phyloP scores from a whole-genome alignment of 805 yeast species.

The Metschnikowia lunata region DNA sequence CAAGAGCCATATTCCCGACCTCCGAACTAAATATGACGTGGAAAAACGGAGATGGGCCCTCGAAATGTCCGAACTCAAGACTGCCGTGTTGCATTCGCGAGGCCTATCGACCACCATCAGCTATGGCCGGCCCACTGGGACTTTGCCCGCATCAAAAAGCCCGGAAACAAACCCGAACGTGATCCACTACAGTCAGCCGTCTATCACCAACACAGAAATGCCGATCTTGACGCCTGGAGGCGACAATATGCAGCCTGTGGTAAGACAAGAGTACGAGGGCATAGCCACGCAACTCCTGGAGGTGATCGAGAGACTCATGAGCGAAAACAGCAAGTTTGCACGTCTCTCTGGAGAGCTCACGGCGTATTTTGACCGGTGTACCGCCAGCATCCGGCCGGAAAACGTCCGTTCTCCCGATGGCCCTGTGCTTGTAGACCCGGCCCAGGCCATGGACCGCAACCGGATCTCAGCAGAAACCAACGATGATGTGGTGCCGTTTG shows the following conservation, averaged over 20 bases:
- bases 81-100: slow-evolving; percentile 31
- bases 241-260: slow-evolving; percentile 1
- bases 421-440: slow-evolving; percentile 23
- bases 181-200: slow-evolving; percentile 28
- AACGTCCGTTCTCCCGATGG: slow-evolving; percentile 1
- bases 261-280: slow-evolving; percentile 28
- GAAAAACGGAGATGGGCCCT: slow-evolving; percentile 31
- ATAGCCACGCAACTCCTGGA: slow-evolving; percentile 31
- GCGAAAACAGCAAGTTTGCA: slow-evolving; percentile 35
- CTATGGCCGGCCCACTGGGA: slow-evolving; percentile 23
- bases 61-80: slow-evolving; percentile 32
- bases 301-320: slow-evolving; percentile 32
- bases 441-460: slow-evolving; percentile 26
- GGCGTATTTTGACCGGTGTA: slow-evolving; percentile 25
- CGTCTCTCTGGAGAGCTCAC: slow-evolving; percentile 27
- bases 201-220: slow-evolving; percentile 19
- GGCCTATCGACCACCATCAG: slow-evolving; percentile 26
- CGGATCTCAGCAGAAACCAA: slow-evolving; percentile 8
- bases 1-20: slow-evolving; percentile 26
- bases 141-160: slow-evolving; percentile 4
- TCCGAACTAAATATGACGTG: slow-evolving; percentile 31
- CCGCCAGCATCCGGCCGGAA: slow-evolving; percentile 22
- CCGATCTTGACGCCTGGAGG: slow-evolving; percentile 1
- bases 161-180: slow-evolving; percentile 1
- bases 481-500: slow-evolving; percentile 36